Evolutionary conservation across 441 rosid species (phyloP), one percentile per base, ranked within the genome.

Genomic region (California macrophylla): DNA sequence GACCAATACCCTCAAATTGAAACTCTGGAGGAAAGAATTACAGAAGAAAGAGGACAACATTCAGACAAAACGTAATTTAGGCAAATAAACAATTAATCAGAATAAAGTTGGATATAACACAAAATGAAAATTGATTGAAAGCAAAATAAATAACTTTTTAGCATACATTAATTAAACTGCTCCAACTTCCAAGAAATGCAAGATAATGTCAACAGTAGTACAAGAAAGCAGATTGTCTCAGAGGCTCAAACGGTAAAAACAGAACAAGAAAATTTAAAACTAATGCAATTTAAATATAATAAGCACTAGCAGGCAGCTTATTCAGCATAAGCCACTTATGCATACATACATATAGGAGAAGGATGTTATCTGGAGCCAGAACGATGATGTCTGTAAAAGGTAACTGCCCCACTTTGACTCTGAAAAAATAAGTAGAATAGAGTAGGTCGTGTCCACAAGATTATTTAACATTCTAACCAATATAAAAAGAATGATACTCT

Each of bases 321-420:
- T 61, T 26, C 54, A 23, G 61, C 16, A 72, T 66, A 32, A 69
- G 66, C 64, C 63, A 20, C 16, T 64, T 50, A 78, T 63, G 65
- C 25, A 72, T 61, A 72, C 23, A 75, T 88, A 95, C 99, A 84
- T 92, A 89, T 68, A 92, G 96, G 69, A 89, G 78, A 78, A 95
- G 86, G 12, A 76, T 75, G 76, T 85, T 89, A 70, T 95, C 99
- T 45, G 95, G 97, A 74, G 96, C 81, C 80, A 95, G 79, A 80
- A 87, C 87, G 73, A 95, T 76, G 67, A 92, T 85, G 83, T 92
- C 97, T 68, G 86, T 72, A 78, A 82, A 83, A 67, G 92, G 88
- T 66, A 91, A 85, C 69, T 73, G 74, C 29, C 98, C 99, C 66
- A 76, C 77, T 82, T 82, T 87, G 80, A 78, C 86, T 75, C 99